Evolutionary conservation across 371 early-diverging fungal species (phyloP), one percentile per base, ranked within the genome.

Genomic region (Rhizopus microsporus): DNA sequence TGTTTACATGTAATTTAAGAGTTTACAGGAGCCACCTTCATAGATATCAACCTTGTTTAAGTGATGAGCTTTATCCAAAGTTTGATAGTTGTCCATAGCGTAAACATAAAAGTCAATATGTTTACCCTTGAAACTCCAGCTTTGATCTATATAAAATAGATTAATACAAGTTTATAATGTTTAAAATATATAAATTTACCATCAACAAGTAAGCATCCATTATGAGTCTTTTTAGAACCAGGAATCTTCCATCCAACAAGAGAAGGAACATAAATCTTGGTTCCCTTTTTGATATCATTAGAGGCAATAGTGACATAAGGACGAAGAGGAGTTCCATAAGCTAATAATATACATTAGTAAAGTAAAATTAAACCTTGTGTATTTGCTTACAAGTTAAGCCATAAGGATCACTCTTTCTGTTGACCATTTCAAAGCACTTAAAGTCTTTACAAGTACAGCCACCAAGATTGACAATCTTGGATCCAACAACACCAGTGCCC

Each of bases 221-320:
- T 78, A 66, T 78, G 79, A 34, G 62, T 66, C 68, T 74, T 69
- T 50, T 53, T 71, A 38, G 74, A 57, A 49, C 69, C 69, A 52
- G 79, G 79, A 30, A 78, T 47, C 16, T 55, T 57, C 79, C 79
- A 78, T 37, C 79, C 79, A 46, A 65, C 72, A 30, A 78, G 62
- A 38, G 54, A n/a, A 43, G 79, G 79, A 49, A 78, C 71, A 33
- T 58, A 78, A 59, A 78, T 73, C 75, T 81, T 84, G 63, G 77
- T 72, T 33, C 71, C 72, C 68, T 71, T 76, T 59, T 71, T 68
- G 45, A 72, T 56, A 58, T 73, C 76, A 31, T 75, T 75, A 29
- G 74, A 67, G 15, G 77, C 76, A 56, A 76, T 73, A 17, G 77
- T 69, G 34, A 68, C 51, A 49, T 70, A 78, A 31, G 79, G 79